phyloP scores from a whole-genome alignment of 108 stramenopile species.

The Nannochloropsis salina region DNA sequence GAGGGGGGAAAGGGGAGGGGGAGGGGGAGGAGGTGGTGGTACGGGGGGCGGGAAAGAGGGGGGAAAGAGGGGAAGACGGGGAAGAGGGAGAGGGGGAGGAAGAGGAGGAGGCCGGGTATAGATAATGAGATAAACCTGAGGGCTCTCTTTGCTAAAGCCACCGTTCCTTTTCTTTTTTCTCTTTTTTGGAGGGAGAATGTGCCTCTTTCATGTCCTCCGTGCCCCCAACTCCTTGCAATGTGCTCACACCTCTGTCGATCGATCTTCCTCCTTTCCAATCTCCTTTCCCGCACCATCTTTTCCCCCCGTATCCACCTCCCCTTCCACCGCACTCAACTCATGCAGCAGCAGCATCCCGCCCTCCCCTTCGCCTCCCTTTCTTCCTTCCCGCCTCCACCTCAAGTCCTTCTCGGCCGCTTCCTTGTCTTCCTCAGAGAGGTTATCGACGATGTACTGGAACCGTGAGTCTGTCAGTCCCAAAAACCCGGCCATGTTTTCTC shows the following conservation, averaged over 20 bases:
- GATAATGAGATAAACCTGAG: too few species aligned
- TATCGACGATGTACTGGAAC: neutral
- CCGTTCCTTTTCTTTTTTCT: too few species aligned
- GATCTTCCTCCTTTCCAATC: too few species aligned
- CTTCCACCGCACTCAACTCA: neutral
- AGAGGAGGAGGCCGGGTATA: neutral
- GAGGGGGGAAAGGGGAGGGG: conserved; percentile 19
- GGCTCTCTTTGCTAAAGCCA: too few species aligned
- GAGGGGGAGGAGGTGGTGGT: neutral
- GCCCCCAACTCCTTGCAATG: too few species aligned
- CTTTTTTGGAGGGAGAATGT: too few species aligned
- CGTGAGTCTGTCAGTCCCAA: neutral
- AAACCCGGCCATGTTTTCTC: neutral
- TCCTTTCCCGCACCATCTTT: neutral
- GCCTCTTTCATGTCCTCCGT: too few species aligned
- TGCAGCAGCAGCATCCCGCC: neutral
- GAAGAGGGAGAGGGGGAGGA: neutral
- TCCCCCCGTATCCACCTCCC: neutral
- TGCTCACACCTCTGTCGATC: too few species aligned
- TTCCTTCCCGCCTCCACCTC: neutral
- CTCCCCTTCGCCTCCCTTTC: neutral
- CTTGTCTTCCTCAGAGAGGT: neutral
- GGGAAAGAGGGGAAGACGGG: neutral
- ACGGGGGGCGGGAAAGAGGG: neutral
- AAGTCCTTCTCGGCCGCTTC: neutral